Evolutionary conservation across 495 filamentous ascomycete species (phyloP).

Genomic region (Parathielavia appendiculata): DNA sequence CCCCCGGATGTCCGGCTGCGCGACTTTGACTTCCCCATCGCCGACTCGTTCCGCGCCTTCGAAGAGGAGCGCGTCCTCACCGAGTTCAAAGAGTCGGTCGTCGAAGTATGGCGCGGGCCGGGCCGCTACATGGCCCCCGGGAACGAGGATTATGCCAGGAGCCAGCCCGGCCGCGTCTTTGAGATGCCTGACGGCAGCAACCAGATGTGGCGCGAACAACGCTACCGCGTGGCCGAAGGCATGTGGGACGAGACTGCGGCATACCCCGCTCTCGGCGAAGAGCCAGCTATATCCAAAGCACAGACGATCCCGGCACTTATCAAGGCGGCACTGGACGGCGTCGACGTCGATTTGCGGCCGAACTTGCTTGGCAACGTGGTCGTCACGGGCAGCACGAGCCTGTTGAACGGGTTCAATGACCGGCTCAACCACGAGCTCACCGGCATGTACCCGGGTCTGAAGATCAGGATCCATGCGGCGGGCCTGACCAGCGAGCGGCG

Average conservation of each 20-base stretch:
- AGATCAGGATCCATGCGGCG: conserved; percentile 77
- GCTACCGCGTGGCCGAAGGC: conserved; percentile 77
- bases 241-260: conserved; percentile 79
- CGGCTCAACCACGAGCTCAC: conserved; percentile 78
- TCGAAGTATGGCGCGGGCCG: conserved; percentile 86
- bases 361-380: conserved; percentile 83
- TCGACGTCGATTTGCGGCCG: conserved; percentile 86
- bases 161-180: conserved; percentile 72
- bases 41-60: conserved; percentile 66
- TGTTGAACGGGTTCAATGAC: conserved; percentile 86
- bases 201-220: conserved; percentile 82
- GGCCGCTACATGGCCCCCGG: conserved; percentile 56
- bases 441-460: conserved; percentile 68
- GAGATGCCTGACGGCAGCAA: conserved; percentile 94
- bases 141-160: conserved; percentile 61
- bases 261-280: conserved; percentile 32
- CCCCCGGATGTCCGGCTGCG: conserved; percentile 54
- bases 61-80: conserved; percentile 91
- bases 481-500: conserved; percentile 80
- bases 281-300: conserved; percentile 48
- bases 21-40: conserved; percentile 59
- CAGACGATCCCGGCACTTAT: conserved; percentile 78
- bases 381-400: conserved; percentile 77
- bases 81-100: conserved; percentile 96
- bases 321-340: conserved; percentile 64